Percentiles rank a stretch among this genome's conserved stretches.
phyloP scores from a whole-genome alignment of 768 basidiomycete genomes.

The Chiua virens region DNA sequence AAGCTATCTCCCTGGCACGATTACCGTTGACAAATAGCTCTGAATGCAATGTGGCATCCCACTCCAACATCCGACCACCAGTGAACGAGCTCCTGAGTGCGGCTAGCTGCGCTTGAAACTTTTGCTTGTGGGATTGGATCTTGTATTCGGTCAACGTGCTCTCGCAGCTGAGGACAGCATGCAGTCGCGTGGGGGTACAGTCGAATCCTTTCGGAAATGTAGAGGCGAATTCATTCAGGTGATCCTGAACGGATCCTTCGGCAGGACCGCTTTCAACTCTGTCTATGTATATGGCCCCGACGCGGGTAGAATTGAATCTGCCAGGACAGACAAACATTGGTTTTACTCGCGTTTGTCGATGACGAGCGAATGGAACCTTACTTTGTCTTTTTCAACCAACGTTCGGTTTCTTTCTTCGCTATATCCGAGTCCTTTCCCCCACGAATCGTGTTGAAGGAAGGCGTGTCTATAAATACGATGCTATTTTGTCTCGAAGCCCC shows the following conservation, averaged over 20 bases:
- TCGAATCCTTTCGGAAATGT: conserved; percentile 7
- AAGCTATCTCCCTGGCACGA: too few species aligned
- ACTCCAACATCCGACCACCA: neutral
- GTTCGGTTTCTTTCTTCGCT: neutral
- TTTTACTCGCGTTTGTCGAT: neutral
- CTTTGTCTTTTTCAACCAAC: conserved; percentile 9
- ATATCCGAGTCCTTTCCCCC: neutral
- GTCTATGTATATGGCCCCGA: conserved; percentile 18
- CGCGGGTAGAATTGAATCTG: conserved; percentile 9
- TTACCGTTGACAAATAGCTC: too few species aligned
- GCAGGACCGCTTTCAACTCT: neutral
- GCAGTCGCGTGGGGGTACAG: neutral
- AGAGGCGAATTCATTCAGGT: conserved; percentile 6
- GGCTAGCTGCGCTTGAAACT: neutral
- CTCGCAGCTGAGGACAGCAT: conserved; percentile 7
- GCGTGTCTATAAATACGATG: conserved; percentile 25
- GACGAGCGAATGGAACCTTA: neutral
- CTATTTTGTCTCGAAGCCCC: neutral
- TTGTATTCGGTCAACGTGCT: fast-evolving
- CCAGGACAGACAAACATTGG: neutral
- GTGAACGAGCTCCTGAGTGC: too few species aligned
- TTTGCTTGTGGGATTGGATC: fast-evolving
- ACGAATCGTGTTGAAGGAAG: conserved; percentile 12
- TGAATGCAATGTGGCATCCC: neutral
- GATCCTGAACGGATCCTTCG: neutral